Conservation (phyloP, 2,329 filamentous ascomycete species). For the Xylariaceae sp. region DNA sequence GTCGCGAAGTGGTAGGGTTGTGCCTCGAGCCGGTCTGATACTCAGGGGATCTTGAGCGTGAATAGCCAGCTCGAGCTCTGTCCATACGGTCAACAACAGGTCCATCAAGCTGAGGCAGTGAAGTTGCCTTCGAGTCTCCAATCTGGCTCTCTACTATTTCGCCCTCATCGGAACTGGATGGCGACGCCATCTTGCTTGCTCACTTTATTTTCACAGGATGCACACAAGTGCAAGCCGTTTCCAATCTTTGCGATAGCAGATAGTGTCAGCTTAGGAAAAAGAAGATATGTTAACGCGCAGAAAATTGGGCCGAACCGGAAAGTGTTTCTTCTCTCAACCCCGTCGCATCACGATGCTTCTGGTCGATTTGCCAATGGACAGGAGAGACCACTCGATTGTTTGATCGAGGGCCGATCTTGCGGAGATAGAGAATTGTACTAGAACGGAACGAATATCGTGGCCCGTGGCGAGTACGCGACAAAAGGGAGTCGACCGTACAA, state of each 20-base stretch:
- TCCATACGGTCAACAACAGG: constrained; percentile 85
- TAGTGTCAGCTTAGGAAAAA: constrained; percentile 28
- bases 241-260: constrained; percentile 24
- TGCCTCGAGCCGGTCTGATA: constrained; percentile 33
- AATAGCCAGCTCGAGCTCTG: constrained; percentile 65
- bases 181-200: constrained; percentile 32
- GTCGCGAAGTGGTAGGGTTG: constrained; percentile 43
- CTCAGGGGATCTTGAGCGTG: constrained; percentile 52
- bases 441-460: not conserved
- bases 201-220: constrained; percentile 26
- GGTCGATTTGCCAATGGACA: constrained; percentile 3
- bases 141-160: constrained; percentile 73
- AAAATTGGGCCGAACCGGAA: constrained; percentile 35
- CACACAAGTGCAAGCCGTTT: constrained; percentile 23
- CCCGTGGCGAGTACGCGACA: not conserved
- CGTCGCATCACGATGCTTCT: constrained; percentile 26
- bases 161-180: constrained; percentile 73
- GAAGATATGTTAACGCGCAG: constrained; percentile 25
- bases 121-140: constrained; percentile 74
- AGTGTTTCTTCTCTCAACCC: constrained; percentile 25
- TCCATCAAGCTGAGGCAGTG: constrained; percentile 69
- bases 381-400: not conserved
- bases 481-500: not conserved
- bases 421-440: not conserved
- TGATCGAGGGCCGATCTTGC: not conserved